Evolutionary conservation across 2,329 filamentous ascomycete genomes (phyloP), one percentile per base, ranked within the genome.

Genomic region (Aspergillus proliferans): DNA sequence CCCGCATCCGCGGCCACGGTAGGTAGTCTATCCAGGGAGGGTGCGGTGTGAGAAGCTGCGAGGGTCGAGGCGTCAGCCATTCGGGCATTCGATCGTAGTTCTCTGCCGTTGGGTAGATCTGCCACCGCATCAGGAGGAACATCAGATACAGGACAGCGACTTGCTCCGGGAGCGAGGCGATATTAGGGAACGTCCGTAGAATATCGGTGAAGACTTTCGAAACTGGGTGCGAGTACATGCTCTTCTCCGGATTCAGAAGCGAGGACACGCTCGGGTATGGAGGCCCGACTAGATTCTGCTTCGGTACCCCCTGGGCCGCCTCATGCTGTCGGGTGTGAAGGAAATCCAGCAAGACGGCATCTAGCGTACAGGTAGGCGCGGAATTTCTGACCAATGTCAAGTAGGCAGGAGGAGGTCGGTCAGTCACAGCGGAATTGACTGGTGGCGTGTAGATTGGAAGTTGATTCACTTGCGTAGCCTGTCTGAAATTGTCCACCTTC

Each of bases 181-280:
- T 82, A 58, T 87, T 84, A 0, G 89, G 88, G 58, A 95, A 94
- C n/a, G 86, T 88, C 54, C 81, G 77, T 9, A 95, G 75, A 50
- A 95, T 89, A 66, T 94, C 88, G 39, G 87, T 91, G 63, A 94
- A 88, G 12, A 95, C 80, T 56, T 88, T 88, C 6, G 88, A 92
- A 1, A 95, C 75, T 1, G 88, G 88, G 60, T 95, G 88, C 1
- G 84, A 81, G 58, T 79, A 78, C 6, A 73, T 73, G 52, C 76
- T 77, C 45, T 78, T 77, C 38, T 82, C 74, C 0, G 87, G 86
- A 62, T 92, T 88, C 36, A 92, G 78, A 4, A 95, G 77, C 1
- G 86, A 87, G 0, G 84, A 85, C 49, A 94, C 86, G 49, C 85
- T 87, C 1, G 89, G 89, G 62, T 94, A 91, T 12, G 81, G 76